Evolutionary conservation across 441 rosid genomes (phyloP).

Genomic region (Omphalea diandra): DNA sequence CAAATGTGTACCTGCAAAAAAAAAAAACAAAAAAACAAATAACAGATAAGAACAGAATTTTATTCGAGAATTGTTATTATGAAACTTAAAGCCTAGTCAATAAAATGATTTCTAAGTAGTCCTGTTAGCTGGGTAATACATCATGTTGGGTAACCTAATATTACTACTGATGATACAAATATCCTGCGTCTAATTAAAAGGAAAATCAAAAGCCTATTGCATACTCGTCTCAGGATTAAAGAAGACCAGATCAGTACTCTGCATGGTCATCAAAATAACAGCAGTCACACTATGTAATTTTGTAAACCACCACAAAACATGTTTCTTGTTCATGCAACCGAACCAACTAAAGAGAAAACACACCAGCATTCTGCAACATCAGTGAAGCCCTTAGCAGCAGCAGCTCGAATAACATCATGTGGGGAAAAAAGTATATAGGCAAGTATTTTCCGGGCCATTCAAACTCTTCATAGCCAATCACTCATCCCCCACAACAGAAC

Average conservation of each 20-base stretch:
- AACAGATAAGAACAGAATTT: not conserved
- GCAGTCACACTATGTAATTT: not conserved
- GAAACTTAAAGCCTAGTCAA: too few relatives aligned
- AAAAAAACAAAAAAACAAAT: too few relatives aligned
- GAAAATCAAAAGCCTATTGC: not conserved
- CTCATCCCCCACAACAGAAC: not conserved
- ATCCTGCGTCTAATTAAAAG: not conserved
- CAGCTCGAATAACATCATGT: not conserved
- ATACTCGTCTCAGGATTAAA: not conserved
- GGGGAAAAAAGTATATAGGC: not conserved
- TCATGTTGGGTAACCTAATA: not conserved
- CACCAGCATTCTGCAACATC: not conserved
- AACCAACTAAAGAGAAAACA: not conserved
- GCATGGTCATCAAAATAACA: not conserved
- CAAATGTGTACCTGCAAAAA: too few relatives aligned
- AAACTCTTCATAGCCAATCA: not conserved
- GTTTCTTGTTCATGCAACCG: not conserved
- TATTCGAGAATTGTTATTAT: too few relatives aligned
- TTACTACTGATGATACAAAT: not conserved
- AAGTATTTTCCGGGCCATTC: not conserved
- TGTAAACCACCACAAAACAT: not conserved
- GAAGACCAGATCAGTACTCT: not conserved
- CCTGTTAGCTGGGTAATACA: not conserved
- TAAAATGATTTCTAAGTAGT: not conserved
- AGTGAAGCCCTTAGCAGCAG: conserved; percentile 1